A percentile compares a stretch with the other conserved stretches of the same genome.
These are phyloP conservation scores for Chaetomium olivaceum DNA, from an alignment of 2,329 filamentous ascomycete species.

Conservation along the genomic window DNA sequence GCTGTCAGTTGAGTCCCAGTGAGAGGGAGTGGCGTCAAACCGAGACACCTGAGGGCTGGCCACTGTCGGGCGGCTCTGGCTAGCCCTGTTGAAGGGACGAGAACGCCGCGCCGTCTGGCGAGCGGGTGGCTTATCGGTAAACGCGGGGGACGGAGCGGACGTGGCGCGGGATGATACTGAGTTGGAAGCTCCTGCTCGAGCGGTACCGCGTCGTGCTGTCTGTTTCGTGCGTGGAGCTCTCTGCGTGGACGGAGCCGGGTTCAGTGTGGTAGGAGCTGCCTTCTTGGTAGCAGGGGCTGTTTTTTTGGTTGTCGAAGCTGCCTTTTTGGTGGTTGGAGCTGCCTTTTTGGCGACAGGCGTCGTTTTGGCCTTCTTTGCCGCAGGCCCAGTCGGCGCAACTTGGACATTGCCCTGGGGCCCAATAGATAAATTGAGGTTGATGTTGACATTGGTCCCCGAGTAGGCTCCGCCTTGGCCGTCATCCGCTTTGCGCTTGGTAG, in stretches of 20 bases:
- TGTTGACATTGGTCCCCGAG: slow-evolving; percentile 20
- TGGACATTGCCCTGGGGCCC: slow-evolving; percentile 21
- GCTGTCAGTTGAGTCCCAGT: slow-evolving; percentile 17
- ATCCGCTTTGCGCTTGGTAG: slow-evolving; percentile 34
- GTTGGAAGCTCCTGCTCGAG: background rate
- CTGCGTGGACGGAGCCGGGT: background rate
- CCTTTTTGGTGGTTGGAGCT: slow-evolving; percentile 3
- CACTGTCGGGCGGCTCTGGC: background rate
- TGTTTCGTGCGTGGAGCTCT: background rate
- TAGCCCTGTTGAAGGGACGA: slow-evolving; percentile 3
- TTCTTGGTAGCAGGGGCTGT: slow-evolving; percentile 7
- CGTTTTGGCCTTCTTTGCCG: slow-evolving; percentile 25
- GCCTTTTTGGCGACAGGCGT: slow-evolving; percentile 11
- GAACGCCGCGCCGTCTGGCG: slow-evolving; percentile 9
- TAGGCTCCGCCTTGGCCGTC: slow-evolving; percentile 30
- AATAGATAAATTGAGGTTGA: slow-evolving; percentile 25
- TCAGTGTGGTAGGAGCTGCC: background rate
- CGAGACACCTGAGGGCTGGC: background rate
- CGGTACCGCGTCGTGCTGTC: slow-evolving; percentile 11
- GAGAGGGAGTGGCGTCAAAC: slow-evolving; percentile 14
- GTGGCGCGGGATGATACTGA: slow-evolving; percentile 7
- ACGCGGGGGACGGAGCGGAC: background rate
- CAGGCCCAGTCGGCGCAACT: slow-evolving; percentile 7
- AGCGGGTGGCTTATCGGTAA: background rate
- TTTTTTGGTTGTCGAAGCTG: slow-evolving; percentile 2